phyloP scores from a whole-genome alignment of 331 rosid species.

The Prunus yedoensis region DNA sequence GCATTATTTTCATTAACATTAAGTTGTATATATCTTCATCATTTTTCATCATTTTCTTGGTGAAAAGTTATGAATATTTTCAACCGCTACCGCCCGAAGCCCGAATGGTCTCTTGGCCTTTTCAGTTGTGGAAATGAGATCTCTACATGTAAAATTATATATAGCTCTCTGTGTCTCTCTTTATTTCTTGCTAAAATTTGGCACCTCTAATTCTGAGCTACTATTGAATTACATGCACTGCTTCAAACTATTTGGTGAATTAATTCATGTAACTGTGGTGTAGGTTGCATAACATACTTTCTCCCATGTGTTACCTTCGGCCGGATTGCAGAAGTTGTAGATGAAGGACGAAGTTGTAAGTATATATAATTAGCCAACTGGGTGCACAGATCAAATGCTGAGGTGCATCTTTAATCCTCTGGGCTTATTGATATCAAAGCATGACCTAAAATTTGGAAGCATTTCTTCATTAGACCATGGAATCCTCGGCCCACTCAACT shows the following conservation, averaged over 20 bases:
- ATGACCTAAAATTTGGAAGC: too few relatives aligned
- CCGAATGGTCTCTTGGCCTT: constrained; percentile 22
- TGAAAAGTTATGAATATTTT: constrained; percentile 21
- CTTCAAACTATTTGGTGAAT: not conserved
- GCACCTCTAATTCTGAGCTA: too few relatives aligned
- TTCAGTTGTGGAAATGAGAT: constrained; percentile 18
- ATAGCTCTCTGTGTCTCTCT: not conserved
- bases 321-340: constrained; percentile 26
- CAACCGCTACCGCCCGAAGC: not conserved
- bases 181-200: not conserved
- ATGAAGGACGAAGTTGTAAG: constrained; percentile 29
- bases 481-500: too few relatives aligned
- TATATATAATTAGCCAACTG: not conserved
- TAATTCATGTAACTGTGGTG: not conserved
- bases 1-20: not conserved
- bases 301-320: constrained; percentile 35
- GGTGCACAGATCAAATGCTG: too few relatives aligned
- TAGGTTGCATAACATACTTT: constrained; percentile 27
- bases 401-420: too few relatives aligned
- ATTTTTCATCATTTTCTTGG: not conserved
- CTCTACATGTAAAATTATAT: constrained; percentile 1
- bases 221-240: not conserved
- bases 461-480: too few relatives aligned
- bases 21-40: not conserved
- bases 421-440: too few relatives aligned